Conservation (phyloP, 208 protist genomes). For the Trichomonas vaginalis region DNA sequence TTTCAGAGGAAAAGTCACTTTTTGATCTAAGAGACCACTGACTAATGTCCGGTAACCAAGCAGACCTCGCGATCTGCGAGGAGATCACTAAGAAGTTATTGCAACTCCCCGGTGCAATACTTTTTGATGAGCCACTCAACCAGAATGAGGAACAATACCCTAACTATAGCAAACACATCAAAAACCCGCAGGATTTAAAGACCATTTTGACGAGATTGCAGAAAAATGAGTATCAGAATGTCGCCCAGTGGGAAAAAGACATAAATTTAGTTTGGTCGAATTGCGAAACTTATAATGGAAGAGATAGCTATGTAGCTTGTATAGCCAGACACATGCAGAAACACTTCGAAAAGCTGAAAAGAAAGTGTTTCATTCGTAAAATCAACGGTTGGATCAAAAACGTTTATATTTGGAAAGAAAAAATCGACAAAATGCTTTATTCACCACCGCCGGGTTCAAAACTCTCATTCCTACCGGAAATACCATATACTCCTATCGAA, state of each 20-base stretch:
- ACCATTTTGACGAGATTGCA: background rate
- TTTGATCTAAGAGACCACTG: background rate
- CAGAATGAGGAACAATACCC: background rate
- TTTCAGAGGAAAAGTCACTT: too few relatives aligned
- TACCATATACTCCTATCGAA: background rate
- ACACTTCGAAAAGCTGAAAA: background rate
- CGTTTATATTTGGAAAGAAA: background rate
- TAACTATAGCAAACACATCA: background rate
- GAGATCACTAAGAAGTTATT: background rate
- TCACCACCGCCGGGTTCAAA: background rate
- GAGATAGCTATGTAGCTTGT: background rate
- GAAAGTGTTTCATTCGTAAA: background rate
- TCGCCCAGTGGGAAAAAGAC: background rate
- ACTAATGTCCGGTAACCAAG: background rate
- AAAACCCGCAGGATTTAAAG: background rate
- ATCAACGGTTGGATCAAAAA: background rate
- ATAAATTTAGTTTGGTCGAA: background rate
- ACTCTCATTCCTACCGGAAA: background rate
- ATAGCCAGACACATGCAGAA: background rate
- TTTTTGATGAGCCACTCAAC: background rate
- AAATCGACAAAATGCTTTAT: background rate
- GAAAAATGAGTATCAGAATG: background rate
- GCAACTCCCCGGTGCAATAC: background rate
- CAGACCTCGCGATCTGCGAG: background rate
- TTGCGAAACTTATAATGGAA: background rate